Base-by-base conservation (phyloP, 352 stramenopile genomes). In the Thraustochytrium striatum region DNA sequence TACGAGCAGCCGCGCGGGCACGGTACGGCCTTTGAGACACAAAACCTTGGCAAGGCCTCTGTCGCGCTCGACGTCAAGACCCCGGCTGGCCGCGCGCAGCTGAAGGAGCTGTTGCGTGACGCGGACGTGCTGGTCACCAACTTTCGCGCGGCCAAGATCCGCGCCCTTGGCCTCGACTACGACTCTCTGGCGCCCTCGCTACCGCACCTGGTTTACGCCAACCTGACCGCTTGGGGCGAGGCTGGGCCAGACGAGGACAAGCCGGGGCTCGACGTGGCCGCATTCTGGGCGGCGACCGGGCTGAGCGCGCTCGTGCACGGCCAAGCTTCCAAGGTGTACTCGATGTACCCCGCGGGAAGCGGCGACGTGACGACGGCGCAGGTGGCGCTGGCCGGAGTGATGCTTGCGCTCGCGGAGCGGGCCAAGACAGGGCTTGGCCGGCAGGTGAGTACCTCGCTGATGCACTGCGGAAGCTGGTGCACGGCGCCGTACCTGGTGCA, bases 41-140 rank as follows among this genome's bases (percentile, higher is more conserved):
- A 30, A 38, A 75, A 75, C 36, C 35, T 75, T 7, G 65, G 65
- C 43, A 75, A 75, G 50, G 32, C 44, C 41, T 75, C 65, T 30
- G 36, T 75, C 11, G 43, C 30, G n/a, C 21, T 75, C 19, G 52
- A 75, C 36, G 21, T 32, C 25, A 0, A 32, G 32, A 62, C 65
- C n/a, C n/a, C 33, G 30, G 32, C 16, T 13, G 65, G 52, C 25
- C 19, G 21, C n/a, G 52, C 35, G 21, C 44, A 38, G 16, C 28
- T 75, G 25, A 5, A 30, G 28, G 35, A 3, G 16, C 65, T 75
- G 19, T 28, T 75, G 32, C 39, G 28, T n/a, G 65, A 75, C 8
- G 50, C 65, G 21, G 65, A 75, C 36, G 65, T 75, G 0, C 50
- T 75, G 11, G 52, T 75, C 19, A 70, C 44, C 41, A 75, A 75